Evolutionary conservation across 106 monocot genomes (phyloP).

Genomic region (Apostasia shenzhenica): DNA sequence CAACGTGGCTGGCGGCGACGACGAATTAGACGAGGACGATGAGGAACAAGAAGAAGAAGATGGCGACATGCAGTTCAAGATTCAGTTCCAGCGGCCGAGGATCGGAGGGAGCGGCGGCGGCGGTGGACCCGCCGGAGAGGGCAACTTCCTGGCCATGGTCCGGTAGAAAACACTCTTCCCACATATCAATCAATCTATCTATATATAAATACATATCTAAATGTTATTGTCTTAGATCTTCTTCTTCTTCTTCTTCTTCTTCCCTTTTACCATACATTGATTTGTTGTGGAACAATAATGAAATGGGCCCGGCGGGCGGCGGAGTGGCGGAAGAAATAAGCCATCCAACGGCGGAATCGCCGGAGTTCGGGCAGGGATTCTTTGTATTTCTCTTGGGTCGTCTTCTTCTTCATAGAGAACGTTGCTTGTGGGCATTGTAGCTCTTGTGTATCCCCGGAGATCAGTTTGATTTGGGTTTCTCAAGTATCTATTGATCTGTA

Average conservation of each 20-base stretch:
- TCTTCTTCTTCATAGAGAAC: no score
- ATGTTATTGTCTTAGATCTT: background rate
- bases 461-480: no score
- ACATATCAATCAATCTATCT: no score
- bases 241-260: background rate
- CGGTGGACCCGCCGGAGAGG: constrained; percentile 5
- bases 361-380: no score
- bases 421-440: no score
- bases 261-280: constrained; percentile 20
- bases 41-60: constrained; percentile 25
- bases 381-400: no score
- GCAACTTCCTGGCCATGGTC: constrained; percentile 42
- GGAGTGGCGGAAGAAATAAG: no score
- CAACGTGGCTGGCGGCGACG: constrained; percentile 3
- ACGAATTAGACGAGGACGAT: background rate
- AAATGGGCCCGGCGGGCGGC: background rate
- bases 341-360: no score
- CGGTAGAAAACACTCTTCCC: constrained; percentile 1
- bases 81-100: constrained; percentile 26
- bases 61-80: constrained; percentile 32
- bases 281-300: constrained; percentile 39
- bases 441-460: no score
- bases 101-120: background rate
- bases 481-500: no score
- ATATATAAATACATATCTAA: no score